Percentiles rank a stretch among this genome's conserved stretches.
Conservation (phyloP, 2,329 filamentous ascomycete species). For the Bimuria novae-zelandiae region DNA sequence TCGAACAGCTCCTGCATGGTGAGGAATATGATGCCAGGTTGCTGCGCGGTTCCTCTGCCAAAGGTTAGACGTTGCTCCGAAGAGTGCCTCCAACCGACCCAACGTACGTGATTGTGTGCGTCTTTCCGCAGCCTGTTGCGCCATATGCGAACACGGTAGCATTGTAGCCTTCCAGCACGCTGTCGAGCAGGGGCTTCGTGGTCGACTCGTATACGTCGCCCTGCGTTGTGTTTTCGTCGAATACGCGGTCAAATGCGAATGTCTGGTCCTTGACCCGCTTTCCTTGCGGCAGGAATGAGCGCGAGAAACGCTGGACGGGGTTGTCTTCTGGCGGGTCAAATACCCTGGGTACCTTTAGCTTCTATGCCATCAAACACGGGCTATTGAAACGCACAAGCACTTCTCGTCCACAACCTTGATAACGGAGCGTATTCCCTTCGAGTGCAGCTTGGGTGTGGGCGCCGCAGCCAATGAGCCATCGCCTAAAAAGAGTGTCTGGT, state of each 20-base stretch:
- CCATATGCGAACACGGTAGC: conserved; percentile 98
- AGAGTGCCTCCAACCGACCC: conserved; percentile 47
- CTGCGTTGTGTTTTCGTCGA: conserved; percentile 93
- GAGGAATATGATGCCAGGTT: conserved; percentile 96
- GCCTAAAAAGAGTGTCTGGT: conserved; percentile 89
- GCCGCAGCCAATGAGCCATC: conserved; percentile 91
- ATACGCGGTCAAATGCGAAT: conserved; percentile 94
- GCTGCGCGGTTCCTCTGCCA: conserved; percentile 74
- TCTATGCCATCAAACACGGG: conserved; percentile 1
- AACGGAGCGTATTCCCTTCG: conserved; percentile 85
- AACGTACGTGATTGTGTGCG: conserved; percentile 78
- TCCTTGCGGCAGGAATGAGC: conserved; percentile 75
- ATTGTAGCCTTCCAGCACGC: conserved; percentile 96
- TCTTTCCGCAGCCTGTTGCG: conserved; percentile 97
- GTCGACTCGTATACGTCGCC: conserved; percentile 95
- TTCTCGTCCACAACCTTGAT: conserved; percentile 97
- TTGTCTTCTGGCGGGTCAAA: conserved; percentile 98
- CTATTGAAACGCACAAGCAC: conserved; percentile 70
- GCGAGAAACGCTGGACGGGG: conserved; percentile 83
- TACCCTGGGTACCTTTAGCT: conserved; percentile 63
- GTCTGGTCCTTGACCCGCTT: conserved; percentile 97
- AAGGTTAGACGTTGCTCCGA: conserved; percentile 20
- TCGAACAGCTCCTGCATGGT: conserved; percentile 99
- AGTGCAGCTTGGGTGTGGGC: conserved; percentile 80
- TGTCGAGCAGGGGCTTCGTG: conserved; percentile 86